Evolutionary conservation across 305 asterid species (phyloP), one percentile per base, ranked within the genome.

Genomic region (Vinca major): DNA sequence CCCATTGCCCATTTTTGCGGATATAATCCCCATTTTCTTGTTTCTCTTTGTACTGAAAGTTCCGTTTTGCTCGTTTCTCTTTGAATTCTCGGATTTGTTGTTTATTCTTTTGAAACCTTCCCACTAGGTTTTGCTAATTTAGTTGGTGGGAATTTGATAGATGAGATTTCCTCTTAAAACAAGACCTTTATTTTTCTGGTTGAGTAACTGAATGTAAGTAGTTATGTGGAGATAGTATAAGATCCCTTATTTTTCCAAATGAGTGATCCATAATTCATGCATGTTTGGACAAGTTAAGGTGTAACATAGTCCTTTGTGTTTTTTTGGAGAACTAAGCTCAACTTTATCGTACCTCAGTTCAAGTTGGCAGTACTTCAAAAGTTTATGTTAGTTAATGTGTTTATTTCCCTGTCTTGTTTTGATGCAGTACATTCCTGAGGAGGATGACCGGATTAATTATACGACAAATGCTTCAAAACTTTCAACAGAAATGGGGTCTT

Each of bases 341-440:
- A 16, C 54, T 50, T 4, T 17, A 45, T 49, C 56, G n/a, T 20
- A n/a, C 26, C 20, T 48, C 55, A 40, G 33, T 37, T 44, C 55
- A 54, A 2, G 17, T 21, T 11, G 16, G n/a, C 4, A 16, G 13
- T 6, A 54, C 13, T 13, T 40, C 33, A 52, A 52, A 50, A 20
- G 50, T 1, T 66, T 13, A 51, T 57, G 16, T 60, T 70, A 16
- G 65, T n/a, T 47, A 48, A 62, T 54, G 14, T 62, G 60, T 53
- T 66, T 50, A 33, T 50, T 65, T 71, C 49, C 53, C 19, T 44
- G 7, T 67, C 55, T 64, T 19, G 66, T 64, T 14, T 73, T 56
- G 65, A 70, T 72, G 69, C 88, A 93, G 99, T 83, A 86, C 49
- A 84, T 88, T 52, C 47, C 86, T 3, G 98, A 91, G 82, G 97